Evolutionary conservation across 345 rosid genomes (phyloP).

Genomic region (Syzygium oleosum): DNA sequence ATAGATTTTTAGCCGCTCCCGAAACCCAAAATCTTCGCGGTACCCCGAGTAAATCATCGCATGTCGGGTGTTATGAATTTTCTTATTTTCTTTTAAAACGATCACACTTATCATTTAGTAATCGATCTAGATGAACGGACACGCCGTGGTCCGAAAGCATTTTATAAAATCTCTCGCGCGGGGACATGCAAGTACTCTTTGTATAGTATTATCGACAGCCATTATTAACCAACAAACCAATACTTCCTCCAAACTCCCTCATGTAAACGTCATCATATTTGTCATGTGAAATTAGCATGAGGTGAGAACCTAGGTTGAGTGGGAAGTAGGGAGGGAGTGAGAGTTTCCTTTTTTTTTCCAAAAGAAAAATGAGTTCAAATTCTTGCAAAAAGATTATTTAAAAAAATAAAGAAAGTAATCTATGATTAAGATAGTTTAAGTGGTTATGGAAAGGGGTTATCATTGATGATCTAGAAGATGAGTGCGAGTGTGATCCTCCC

Average conservation of each 20-base stretch:
- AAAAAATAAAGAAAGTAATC: neutral
- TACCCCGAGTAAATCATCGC: neutral
- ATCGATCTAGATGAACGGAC: neutral
- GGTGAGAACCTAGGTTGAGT: neutral
- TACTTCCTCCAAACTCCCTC: neutral
- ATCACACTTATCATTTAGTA: neutral
- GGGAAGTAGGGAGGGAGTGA: neutral
- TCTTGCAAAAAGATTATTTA: neutral
- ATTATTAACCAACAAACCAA: neutral
- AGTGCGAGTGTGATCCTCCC: neutral
- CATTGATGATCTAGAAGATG: neutral
- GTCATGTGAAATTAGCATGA: neutral
- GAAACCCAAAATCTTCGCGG: neutral
- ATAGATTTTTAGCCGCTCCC: neutral
- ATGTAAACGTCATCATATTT: neutral
- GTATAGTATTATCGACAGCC: neutral
- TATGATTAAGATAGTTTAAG: neutral
- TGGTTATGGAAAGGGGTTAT: neutral
- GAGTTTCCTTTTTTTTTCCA: neutral
- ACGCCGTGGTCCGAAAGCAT: neutral
- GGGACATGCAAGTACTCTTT: neutral
- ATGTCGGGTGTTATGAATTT: neutral
- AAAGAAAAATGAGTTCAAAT: neutral
- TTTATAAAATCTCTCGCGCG: neutral
- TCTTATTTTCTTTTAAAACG: neutral